Percentiles rank a stretch among this genome's conserved stretches.
Evolutionary conservation across 805 yeast genomes (phyloP).

Genomic region (Brettanomyces anomalus): DNA sequence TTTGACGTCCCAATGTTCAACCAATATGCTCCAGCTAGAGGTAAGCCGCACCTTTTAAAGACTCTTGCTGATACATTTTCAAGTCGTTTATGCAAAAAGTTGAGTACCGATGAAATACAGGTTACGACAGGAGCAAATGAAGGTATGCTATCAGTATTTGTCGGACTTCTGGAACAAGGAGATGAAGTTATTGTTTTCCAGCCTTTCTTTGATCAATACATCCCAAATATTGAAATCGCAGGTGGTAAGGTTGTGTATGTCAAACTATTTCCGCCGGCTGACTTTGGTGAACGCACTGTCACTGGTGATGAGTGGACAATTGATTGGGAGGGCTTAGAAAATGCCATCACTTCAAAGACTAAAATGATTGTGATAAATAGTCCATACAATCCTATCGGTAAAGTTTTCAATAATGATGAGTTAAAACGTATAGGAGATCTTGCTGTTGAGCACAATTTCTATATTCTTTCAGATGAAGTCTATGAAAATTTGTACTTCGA

Average conservation of each 20-base stretch:
- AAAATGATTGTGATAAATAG: constrained; percentile 83
- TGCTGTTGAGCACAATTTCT: constrained; percentile 77
- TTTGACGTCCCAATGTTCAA: constrained; percentile 66
- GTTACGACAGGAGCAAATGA: constrained; percentile 97
- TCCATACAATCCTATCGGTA: constrained; percentile 96
- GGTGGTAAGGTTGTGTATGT: constrained; percentile 91
- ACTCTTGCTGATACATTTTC: constrained; percentile 68
- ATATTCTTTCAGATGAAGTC: constrained; percentile 87
- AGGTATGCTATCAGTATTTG: constrained; percentile 78
- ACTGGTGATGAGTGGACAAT: constrained; percentile 83
- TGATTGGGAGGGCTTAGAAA: constrained; percentile 68
- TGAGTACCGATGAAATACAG: constrained; percentile 54
- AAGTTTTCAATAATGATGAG: constrained; percentile 73
- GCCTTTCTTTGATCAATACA: constrained; percentile 96
- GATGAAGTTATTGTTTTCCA: constrained; percentile 96
- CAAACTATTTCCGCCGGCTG: constrained; percentile 74
- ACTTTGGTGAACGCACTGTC: constrained; percentile 52
- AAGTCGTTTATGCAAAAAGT: constrained; percentile 48
- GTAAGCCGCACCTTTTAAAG: constrained; percentile 66
- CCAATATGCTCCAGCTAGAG: constrained; percentile 90
- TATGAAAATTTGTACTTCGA: constrained; percentile 82
- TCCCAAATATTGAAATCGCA: constrained; percentile 85
- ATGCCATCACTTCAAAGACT: constrained; percentile 65
- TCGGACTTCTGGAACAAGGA: constrained; percentile 76
- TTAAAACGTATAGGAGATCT: constrained; percentile 65